These are phyloP conservation scores for Exophiala calicioides DNA, from an alignment of 2,329 filamentous ascomycete species.

Conservation along the genomic window DNA sequence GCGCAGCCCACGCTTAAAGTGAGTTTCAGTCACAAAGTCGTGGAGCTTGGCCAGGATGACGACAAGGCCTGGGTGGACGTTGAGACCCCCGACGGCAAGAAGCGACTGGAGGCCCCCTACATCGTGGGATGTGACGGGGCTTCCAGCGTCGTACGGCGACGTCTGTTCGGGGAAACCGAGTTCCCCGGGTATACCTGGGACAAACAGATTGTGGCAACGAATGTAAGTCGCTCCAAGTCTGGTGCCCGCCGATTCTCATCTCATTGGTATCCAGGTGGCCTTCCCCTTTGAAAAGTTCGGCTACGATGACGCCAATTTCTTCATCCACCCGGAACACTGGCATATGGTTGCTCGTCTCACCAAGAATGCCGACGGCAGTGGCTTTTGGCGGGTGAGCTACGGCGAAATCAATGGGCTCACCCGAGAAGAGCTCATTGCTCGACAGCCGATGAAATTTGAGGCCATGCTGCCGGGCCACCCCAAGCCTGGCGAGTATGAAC, in stretches of 20 bases:
- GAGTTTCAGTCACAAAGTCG: conserved; percentile 48
- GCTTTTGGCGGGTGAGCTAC: conserved; percentile 65
- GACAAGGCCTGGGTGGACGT: conserved; percentile 27
- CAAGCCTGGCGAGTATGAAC: conserved; percentile 58
- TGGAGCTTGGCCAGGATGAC: conserved; percentile 26
- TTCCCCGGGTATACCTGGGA: conserved; percentile 30
- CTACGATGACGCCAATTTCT: conserved; percentile 45
- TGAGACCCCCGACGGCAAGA: conserved; percentile 23
- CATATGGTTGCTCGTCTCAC: conserved; percentile 65
- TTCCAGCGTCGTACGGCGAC: conserved; percentile 23
- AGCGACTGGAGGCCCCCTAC: conserved; percentile 42
- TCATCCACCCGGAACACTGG: conserved; percentile 63
- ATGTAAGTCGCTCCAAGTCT: conserved; percentile 18
- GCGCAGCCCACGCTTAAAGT: conserved; percentile 39
- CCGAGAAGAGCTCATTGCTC: conserved; percentile 55
- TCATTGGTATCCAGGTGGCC: conserved; percentile 11
- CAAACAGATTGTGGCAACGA: conserved; percentile 30
- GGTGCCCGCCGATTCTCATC: neutral
- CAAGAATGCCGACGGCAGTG: conserved; percentile 50
- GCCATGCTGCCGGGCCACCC: conserved; percentile 62
- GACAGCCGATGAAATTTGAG: conserved; percentile 59
- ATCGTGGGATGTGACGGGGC: conserved; percentile 47
- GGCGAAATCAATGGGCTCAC: conserved; percentile 59
- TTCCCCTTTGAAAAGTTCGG: conserved; percentile 29
- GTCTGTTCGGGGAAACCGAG: conserved; percentile 28